Evolutionary conservation across 2,329 filamentous ascomycete species (phyloP).

Genomic region (Fusarium fracticaudum): DNA sequence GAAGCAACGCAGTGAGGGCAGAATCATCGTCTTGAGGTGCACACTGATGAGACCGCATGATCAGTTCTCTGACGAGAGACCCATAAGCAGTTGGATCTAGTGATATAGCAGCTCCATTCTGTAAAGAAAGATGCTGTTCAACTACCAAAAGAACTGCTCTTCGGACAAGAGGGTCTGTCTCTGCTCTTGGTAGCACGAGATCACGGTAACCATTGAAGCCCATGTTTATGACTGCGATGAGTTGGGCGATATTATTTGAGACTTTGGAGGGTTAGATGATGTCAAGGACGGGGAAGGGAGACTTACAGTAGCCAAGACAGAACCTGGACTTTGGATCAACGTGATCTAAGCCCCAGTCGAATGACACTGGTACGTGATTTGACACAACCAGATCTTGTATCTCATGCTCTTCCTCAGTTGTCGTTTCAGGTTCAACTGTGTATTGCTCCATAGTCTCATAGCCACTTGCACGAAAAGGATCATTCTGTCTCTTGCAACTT

Average conservation of each 20-base stretch:
- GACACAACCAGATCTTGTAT: neutral
- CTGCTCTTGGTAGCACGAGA: slow-evolving; percentile 29
- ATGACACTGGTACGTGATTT: neutral
- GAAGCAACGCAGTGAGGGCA: slow-evolving; percentile 29
- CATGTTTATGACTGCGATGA: slow-evolving; percentile 38
- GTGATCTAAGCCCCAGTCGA: slow-evolving; percentile 25
- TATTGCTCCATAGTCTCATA: neutral
- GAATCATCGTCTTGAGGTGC: slow-evolving; percentile 36
- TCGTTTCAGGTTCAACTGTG: fast-evolving
- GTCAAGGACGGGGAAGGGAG: fast-evolving
- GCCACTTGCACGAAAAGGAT: slow-evolving; percentile 4
- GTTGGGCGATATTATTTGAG: slow-evolving; percentile 36
- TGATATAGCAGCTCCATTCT: slow-evolving; percentile 10
- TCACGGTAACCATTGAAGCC: slow-evolving; percentile 39
- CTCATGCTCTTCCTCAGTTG: neutral
- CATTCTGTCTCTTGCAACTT: neutral
- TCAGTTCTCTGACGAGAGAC: slow-evolving; percentile 25
- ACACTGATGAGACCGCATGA: slow-evolving; percentile 25
- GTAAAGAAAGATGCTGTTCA: slow-evolving; percentile 34
- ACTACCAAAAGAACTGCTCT: slow-evolving; percentile 34
- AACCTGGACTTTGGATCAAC: slow-evolving; percentile 30
- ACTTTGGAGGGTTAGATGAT: neutral
- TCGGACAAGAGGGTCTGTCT: slow-evolving; percentile 29
- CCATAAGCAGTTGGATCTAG: slow-evolving; percentile 23
- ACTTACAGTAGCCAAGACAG: slow-evolving; percentile 33